Evolutionary conservation across 2,329 filamentous ascomycete genomes (phyloP), one percentile per base, ranked within the genome.

Genomic region (Clarireedia monteithiana): DNA sequence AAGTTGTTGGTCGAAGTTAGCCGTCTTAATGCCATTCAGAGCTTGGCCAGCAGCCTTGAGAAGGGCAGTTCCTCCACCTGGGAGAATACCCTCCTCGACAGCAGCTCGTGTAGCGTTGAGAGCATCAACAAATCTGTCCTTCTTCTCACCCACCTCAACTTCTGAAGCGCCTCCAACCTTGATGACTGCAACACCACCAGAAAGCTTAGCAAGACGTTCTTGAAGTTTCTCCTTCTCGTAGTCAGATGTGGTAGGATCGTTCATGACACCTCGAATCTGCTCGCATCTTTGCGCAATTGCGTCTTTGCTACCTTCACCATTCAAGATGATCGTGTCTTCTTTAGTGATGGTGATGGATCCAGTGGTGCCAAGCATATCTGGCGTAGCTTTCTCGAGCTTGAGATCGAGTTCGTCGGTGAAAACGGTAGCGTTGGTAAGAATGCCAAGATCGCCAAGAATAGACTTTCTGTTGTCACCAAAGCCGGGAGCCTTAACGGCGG

Each of bases 171-270:
- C 94, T 68, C 94, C 94, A 62, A 99, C 94, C 84, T 95, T 96
- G 83, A 99, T 97, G 76, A 99, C 94, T 67, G 94, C 94, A 68
- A 99, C 94, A 82, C 94, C 94, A 63, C 94, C 94, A 65, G 94
- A 97, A 65, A 99, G 89, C 86, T 99, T 99, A 67, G 94, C 94
- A 60, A 99, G 89, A 78, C 94, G 94, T 82, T 99, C 94, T 80
- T 97, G 94, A 64, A 99, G 89, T 85, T 99, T 99, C 88, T 99
- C 94, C 84, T 96, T 97, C 84, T 99, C 94, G 78, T 99, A 99
- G 71, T 99, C 94, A 49, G 91, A 96, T 63, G 94, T 99, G 67
- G 83, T 86, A 64, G 92, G 88, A 78, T 99, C 94, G 61, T 80
- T 82, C 80, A 96, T 96, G 75, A 97, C 91, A 66, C 92, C 91